Percentiles rank a stretch among this genome's conserved stretches.
These are phyloP conservation scores for Crithidia expoeki DNA, from an alignment of 208 protist genomes.

Conservation along the genomic window DNA sequence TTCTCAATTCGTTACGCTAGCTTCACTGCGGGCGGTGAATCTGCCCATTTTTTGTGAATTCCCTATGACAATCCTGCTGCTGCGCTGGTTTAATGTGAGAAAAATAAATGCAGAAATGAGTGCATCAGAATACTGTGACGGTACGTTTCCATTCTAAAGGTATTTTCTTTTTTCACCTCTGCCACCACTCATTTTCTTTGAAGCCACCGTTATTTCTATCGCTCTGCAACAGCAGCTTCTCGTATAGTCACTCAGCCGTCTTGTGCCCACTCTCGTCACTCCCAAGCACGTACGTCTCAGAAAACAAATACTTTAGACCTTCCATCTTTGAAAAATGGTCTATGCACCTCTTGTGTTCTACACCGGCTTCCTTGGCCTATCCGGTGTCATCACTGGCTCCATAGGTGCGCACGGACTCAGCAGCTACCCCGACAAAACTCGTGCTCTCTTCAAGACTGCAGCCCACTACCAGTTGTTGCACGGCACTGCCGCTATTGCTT, in stretches of 20 bases:
- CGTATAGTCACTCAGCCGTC: not conserved
- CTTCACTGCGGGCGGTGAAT: too few relatives aligned
- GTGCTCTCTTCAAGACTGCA: constrained; percentile 14
- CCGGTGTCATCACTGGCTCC: constrained; percentile 24
- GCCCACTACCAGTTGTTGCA: constrained; percentile 39
- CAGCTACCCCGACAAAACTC: not conserved
- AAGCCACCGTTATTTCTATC: not conserved
- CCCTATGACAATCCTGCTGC: too few relatives aligned
- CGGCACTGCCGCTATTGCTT: constrained; percentile 26
- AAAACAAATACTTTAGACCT: too few relatives aligned
- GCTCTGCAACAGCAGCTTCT: not conserved
- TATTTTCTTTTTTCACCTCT: not conserved
- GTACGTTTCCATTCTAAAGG: too few relatives aligned
- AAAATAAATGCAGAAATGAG: too few relatives aligned
- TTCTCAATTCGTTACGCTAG: too few relatives aligned
- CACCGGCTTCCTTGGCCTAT: constrained; percentile 24
- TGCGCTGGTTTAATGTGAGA: too few relatives aligned
- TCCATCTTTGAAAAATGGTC: constrained; percentile 3
- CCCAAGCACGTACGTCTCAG: not conserved
- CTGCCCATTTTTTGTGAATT: too few relatives aligned
- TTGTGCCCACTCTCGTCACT: not conserved
- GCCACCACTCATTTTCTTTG: not conserved
- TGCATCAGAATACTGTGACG: too few relatives aligned
- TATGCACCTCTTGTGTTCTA: constrained; percentile 3
- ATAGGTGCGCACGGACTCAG: constrained; percentile 33